Conservation (phyloP, 1,284 basidiomycete genomes). For the Microbotryum violaceum region DNA sequence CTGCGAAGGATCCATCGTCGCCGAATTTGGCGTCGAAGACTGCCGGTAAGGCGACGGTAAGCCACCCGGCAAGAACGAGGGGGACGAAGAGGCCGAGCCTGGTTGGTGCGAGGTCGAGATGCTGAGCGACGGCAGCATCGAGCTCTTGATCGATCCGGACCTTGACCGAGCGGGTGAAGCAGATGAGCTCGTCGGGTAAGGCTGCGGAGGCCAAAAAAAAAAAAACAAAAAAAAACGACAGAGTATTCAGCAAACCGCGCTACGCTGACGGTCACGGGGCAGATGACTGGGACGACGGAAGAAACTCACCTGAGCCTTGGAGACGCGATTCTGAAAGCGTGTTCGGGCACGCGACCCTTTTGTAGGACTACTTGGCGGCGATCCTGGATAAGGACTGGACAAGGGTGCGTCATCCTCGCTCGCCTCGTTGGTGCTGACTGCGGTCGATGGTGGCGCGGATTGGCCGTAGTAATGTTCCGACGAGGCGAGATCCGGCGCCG, state of each 20-base stretch:
- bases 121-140: conserved; percentile 1
- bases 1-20: conserved; percentile 25
- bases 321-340: conserved; percentile 1
- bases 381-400: too few relatives aligned
- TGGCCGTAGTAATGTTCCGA: too few relatives aligned
- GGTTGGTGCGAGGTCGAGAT: conserved; percentile 9
- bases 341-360: not conserved
- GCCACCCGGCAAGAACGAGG: conserved; percentile 16
- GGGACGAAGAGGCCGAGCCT: conserved; percentile 10
- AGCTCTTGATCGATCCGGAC: conserved; percentile 5
- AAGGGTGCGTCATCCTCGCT: too few relatives aligned
- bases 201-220: not conserved
- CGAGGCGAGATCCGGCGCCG: too few relatives aligned
- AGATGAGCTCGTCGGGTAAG: conserved; percentile 8
- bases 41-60: conserved; percentile 26
- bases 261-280: not conserved
- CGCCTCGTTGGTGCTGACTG: too few relatives aligned
- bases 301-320: conserved; percentile 6
- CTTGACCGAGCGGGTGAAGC: conserved; percentile 17
- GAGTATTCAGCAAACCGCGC: not conserved
- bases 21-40: conserved; percentile 5
- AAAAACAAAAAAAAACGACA: not conserved
- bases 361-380: too few relatives aligned
- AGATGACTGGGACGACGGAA: not conserved
- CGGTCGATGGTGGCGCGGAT: too few relatives aligned